These are phyloP conservation scores for Metschnikowia santaceciliae DNA, from an alignment of 805 yeast genomes.

Conservation along the genomic window DNA sequence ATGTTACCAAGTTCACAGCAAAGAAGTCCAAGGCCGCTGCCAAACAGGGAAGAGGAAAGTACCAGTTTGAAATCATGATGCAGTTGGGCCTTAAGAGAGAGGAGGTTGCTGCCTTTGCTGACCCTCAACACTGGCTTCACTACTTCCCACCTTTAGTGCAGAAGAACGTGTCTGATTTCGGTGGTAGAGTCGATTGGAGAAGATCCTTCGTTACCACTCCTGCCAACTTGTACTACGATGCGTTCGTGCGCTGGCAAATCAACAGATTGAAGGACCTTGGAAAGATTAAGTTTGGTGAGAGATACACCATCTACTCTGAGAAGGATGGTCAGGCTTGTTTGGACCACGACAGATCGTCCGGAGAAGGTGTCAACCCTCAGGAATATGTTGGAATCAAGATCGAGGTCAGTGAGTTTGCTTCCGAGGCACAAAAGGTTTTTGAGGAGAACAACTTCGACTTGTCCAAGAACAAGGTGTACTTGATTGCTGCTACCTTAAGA, in stretches of 20 bases:
- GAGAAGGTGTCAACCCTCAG: constrained; percentile 96
- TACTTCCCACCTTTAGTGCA: constrained; percentile 90
- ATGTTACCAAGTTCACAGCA: constrained; percentile 86
- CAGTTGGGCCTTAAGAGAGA: constrained; percentile 85
- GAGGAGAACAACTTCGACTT: constrained; percentile 45
- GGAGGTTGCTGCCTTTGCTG: constrained; percentile 84
- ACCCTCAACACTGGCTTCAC: constrained; percentile 84
- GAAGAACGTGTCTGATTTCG: constrained; percentile 72
- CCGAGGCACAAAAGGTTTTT: constrained; percentile 52
- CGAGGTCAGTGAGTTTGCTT: constrained; percentile 56
- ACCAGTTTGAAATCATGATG: constrained; percentile 93
- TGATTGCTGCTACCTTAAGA: constrained; percentile 95
- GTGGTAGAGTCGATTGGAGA: constrained; percentile 98
- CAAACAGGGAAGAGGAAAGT: constrained; percentile 90
- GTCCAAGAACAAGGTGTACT: constrained; percentile 59
- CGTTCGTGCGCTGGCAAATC: constrained; percentile 93
- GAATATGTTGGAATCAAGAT: constrained; percentile 95
- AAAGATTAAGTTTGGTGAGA: constrained; percentile 95
- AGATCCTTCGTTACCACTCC: constrained; percentile 94
- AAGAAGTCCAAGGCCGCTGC: constrained; percentile 92
- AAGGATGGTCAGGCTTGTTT: constrained; percentile 99
- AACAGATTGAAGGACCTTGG: constrained; percentile 78
- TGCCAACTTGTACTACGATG: constrained; percentile 88
- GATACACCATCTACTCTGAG: constrained; percentile 95
- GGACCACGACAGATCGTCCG: constrained; percentile 97